phyloP scores from a whole-genome alignment of 1,284 basidiomycete genomes.

The Vanrija humicola region DNA sequence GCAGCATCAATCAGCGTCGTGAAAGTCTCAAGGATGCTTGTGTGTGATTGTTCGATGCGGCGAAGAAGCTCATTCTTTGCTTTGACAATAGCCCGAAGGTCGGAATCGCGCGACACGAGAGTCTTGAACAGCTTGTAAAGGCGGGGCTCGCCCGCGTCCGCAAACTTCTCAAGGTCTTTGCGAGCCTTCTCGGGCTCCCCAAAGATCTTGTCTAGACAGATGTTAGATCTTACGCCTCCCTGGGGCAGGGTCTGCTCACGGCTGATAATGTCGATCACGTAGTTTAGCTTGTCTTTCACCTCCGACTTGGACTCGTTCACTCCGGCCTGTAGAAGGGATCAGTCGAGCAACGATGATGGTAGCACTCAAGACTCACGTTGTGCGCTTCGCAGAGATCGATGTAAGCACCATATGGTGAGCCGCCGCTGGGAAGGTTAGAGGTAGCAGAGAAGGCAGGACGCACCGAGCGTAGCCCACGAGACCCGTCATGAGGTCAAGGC shows the following conservation, averaged over 20 bases:
- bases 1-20: slow-evolving; percentile 66
- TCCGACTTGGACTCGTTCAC: slow-evolving; percentile 70
- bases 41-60: slow-evolving; percentile 66
- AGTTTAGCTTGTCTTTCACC: slow-evolving; percentile 58
- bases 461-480: slow-evolving; percentile 50
- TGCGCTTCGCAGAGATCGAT: slow-evolving; percentile 67
- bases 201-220: slow-evolving; percentile 46
- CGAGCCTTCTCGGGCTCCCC: slow-evolving; percentile 68
- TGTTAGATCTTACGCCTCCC: not conserved
- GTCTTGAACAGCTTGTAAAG: slow-evolving; percentile 79
- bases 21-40: slow-evolving; percentile 66
- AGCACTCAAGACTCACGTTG: slow-evolving; percentile 59
- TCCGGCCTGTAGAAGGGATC: slow-evolving; percentile 60
- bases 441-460: no score
- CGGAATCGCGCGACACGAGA: slow-evolving; percentile 75
- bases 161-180: slow-evolving; percentile 78
- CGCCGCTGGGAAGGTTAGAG: slow-evolving; percentile 17
- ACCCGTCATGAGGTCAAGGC: slow-evolving; percentile 61
- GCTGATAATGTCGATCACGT: slow-evolving; percentile 52
- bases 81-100: slow-evolving; percentile 76
- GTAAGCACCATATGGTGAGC: slow-evolving; percentile 51
- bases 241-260: slow-evolving; percentile 6
- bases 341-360: not conserved
- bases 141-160: slow-evolving; percentile 77
- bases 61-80: slow-evolving; percentile 69